Evolutionary conservation across 768 basidiomycete species (phyloP), one percentile per base, ranked within the genome.

Genomic region (Ephemerocybe angulata): DNA sequence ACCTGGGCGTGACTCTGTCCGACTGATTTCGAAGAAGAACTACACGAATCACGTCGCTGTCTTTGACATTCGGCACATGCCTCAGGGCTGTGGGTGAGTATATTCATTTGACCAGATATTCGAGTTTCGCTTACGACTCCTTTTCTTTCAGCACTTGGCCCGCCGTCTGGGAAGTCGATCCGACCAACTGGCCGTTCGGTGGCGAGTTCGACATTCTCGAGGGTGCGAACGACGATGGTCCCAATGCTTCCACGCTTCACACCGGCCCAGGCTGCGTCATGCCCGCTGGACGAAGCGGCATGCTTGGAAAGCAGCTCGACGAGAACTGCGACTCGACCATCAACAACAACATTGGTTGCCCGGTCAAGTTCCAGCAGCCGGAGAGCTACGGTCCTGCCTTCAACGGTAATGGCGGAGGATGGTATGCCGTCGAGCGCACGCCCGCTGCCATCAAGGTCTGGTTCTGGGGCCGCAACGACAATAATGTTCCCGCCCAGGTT

Each of bases 391-490:
- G 85, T 1, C 78, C 83, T 4, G 54, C 69, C 0, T 85, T 86
- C 72, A 86, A 87, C 59, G 61, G 56, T 38, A 75, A 73, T 35
- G 80, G 82, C 21, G 85, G 84, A 12, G 84, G 85, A 54, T 86
- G 79, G 80, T 86, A 62, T 50, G 87, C 83, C 0, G 72, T 86
- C 49, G 85, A 87, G 64, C 78, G 86, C 35, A 81, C 82, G 0
- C 61, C 67, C 19, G 61, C 60, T 15, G 79, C 73, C 62, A 83
- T 90, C 58, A 83, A 82, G 50, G 73, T 89, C 29, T 90, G 84
- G 81, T 88, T 87, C 72, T 92, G 87, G 87, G 66, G 80, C 0
- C 75, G 87, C 25, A 76, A 76, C 59, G 76, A 67, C 44, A 67
- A 62, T 2, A 64, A 60, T 28, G 76, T 82, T 25, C 85, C 84